These are phyloP conservation scores for Rhizoctonia solani DNA, from an alignment of 1,284 basidiomycete genomes.

Conservation along the genomic window DNA sequence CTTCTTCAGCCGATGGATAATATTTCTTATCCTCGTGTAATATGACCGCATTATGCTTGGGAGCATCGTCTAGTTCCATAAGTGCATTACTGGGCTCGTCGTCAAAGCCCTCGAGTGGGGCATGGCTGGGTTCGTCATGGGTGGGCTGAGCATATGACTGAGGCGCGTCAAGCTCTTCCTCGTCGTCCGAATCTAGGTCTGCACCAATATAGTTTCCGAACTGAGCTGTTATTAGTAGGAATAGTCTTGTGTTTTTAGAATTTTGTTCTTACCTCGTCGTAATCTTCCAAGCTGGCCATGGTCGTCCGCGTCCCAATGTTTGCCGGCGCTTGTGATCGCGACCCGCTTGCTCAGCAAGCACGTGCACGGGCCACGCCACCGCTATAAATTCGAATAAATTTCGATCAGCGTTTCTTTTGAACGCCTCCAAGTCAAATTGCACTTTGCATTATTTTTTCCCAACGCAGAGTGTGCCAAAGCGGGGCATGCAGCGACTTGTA, in stretches of 20 bases:
- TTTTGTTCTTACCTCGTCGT: constrained; percentile 59
- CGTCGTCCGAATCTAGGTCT: constrained; percentile 88
- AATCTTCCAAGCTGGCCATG: constrained; percentile 64
- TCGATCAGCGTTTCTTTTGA: background rate
- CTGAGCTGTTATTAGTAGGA: constrained; percentile 43
- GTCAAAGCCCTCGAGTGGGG: constrained; percentile 76
- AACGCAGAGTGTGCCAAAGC: constrained; percentile 31
- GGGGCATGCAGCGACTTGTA: constrained; percentile 18
- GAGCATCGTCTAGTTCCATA: constrained; percentile 73
- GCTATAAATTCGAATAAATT: constrained; percentile 1
- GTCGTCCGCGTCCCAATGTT: constrained; percentile 5
- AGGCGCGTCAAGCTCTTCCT: constrained; percentile 54
- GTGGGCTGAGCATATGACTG: constrained; percentile 44
- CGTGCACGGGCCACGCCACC: background rate
- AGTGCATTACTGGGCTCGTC: constrained; percentile 64
- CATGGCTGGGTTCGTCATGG: constrained; percentile 42
- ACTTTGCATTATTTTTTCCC: background rate
- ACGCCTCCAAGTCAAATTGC: constrained; percentile 32
- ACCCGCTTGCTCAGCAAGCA: constrained; percentile 6
- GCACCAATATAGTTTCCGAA: constrained; percentile 97
- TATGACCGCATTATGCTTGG: constrained; percentile 79
- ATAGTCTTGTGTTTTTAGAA: background rate
- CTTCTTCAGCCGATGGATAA: constrained; percentile 89
- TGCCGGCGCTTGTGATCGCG: background rate
- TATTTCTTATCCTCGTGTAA: constrained; percentile 99